phyloP scores from a whole-genome alignment of 202 grass and related monocot genomes.

The Setaria italica region DNA sequence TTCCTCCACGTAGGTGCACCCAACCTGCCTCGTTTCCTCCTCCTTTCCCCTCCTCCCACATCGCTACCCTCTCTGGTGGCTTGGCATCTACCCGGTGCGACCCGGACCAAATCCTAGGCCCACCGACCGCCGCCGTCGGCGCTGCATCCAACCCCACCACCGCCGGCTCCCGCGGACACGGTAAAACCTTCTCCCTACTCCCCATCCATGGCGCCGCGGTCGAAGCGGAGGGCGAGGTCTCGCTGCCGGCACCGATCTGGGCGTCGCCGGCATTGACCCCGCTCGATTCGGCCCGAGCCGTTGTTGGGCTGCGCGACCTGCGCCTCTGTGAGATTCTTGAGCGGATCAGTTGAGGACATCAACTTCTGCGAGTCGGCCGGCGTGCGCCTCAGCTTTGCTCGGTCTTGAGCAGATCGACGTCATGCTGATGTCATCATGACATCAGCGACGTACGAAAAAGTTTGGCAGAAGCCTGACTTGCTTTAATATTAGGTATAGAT shows the following conservation, averaged over 20 bases:
- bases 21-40: constrained; percentile 28
- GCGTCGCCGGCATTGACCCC: constrained; percentile 40
- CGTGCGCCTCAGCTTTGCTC: no score
- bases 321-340: background rate
- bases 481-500: no score
- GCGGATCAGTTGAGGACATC: constrained; percentile 37
- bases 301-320: background rate
- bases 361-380: background rate
- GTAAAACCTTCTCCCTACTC: constrained; percentile 32
- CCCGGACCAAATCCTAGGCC: constrained; percentile 24
- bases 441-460: no score
- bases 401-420: no score
- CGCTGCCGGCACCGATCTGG: constrained; percentile 44
- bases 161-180: constrained; percentile 3
- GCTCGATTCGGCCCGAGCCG: constrained; percentile 16
- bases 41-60: background rate
- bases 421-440: no score
- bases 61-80: background rate
- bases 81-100: constrained; percentile 50
- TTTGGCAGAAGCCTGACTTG: no score
- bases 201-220: background rate
- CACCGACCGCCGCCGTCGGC: constrained; percentile 4
- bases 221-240: background rate
- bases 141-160: background rate
- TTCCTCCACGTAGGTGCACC: background rate